Evolutionary conservation across 2,329 filamentous ascomycete species (phyloP).

Genomic region (Calonectria fujianensis): DNA sequence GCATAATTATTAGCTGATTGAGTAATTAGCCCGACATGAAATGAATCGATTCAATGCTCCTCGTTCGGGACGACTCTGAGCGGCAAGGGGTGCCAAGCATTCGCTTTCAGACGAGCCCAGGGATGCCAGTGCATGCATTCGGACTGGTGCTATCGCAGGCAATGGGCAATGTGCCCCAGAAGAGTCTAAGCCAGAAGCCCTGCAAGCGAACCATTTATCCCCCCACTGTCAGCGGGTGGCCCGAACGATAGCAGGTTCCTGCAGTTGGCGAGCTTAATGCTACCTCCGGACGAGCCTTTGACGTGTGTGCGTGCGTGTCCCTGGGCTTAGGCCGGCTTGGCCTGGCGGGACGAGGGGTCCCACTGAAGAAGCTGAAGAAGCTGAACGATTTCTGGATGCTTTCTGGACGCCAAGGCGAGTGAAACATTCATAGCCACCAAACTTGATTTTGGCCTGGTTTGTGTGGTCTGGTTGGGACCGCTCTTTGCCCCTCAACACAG

Average conservation of each 20-base stretch:
- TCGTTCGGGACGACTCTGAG: neutral
- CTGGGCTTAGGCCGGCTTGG: conserved; percentile 31
- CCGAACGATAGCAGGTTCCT: conserved; percentile 33
- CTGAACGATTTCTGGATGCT: conserved; percentile 5
- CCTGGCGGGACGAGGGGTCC: conserved; percentile 6
- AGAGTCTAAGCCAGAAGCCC: neutral
- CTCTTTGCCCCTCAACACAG: conserved; percentile 45
- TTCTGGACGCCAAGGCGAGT: conserved; percentile 25
- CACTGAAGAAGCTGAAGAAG: conserved; percentile 17
- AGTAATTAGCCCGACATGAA: conserved; percentile 15
- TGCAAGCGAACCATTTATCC: conserved; percentile 12
- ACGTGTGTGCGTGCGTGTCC: conserved; percentile 37
- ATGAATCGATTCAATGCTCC: conserved; percentile 21
- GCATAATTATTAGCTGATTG: conserved; percentile 10
- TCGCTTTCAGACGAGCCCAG: conserved; percentile 3
- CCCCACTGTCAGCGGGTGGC: conserved; percentile 15
- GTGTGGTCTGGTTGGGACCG: conserved; percentile 1
- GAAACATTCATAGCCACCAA: conserved; percentile 31
- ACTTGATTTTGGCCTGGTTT: conserved; percentile 17
- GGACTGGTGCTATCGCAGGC: neutral
- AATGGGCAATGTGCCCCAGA: neutral
- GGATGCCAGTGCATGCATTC: conserved; percentile 10
- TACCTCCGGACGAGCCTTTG: conserved; percentile 11
- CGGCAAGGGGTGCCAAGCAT: conserved; percentile 9
- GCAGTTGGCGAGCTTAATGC: conserved; percentile 34